Evolutionary conservation across 768 basidiomycete genomes (phyloP).

Genomic region (Macrocybe gigantea): DNA sequence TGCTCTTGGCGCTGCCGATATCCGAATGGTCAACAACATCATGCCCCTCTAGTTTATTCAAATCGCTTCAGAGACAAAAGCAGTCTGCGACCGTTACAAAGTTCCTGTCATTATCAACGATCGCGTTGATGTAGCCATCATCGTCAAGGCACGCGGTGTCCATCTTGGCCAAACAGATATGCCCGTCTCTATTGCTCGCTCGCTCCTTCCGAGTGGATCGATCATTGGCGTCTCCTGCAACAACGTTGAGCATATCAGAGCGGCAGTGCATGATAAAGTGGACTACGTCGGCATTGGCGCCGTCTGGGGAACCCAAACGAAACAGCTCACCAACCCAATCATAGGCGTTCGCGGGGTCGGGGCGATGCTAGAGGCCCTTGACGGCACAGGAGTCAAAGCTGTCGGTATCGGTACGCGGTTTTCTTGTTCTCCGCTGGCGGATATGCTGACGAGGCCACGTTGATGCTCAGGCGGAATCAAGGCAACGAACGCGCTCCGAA

Average conservation of each 20-base stretch:
- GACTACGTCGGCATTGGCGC: slow-evolving; percentile 91
- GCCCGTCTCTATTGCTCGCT: slow-evolving; percentile 58
- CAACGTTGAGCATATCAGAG: slow-evolving; percentile 54
- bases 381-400: slow-evolving; percentile 57
- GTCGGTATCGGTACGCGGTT: slow-evolving; percentile 75
- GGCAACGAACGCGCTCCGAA: slow-evolving; percentile 65
- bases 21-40: no score
- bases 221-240: slow-evolving; percentile 83
- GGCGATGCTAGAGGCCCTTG: slow-evolving; percentile 55
- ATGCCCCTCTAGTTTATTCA: slow-evolving; percentile 56
- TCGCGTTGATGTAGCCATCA: slow-evolving; percentile 81
- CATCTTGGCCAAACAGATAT: slow-evolving; percentile 91
- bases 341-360: slow-evolving; percentile 75
- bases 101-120: slow-evolving; percentile 87
- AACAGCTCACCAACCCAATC: slow-evolving; percentile 56
- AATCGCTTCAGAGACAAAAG: slow-evolving; percentile 64
- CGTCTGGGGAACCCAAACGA: slow-evolving; percentile 77
- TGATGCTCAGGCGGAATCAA: slow-evolving; percentile 76
- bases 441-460: neutral
- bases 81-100: slow-evolving; percentile 66
- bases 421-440: neutral
- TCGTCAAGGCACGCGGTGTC: slow-evolving; percentile 70
- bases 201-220: slow-evolving; percentile 58
- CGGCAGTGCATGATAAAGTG: slow-evolving; percentile 56
- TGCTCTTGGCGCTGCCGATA: neutral